These are phyloP conservation scores for Iris macrosiphon DNA, from an alignment of 106 monocot species.

Conservation along the genomic window DNA sequence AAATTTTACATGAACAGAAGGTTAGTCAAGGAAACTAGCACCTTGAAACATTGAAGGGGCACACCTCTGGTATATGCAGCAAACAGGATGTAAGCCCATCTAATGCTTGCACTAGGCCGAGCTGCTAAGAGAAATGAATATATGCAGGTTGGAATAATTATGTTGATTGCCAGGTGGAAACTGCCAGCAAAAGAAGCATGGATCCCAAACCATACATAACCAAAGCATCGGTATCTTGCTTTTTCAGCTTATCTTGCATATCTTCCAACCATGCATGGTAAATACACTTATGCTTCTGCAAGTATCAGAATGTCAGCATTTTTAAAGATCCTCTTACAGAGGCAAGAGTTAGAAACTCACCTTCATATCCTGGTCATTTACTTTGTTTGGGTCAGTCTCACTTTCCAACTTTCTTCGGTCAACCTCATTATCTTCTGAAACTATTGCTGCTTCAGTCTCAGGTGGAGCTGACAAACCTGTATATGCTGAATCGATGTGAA, in stretches of 20 bases:
- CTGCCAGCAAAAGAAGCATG: conserved; percentile 55
- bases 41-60: too few species aligned
- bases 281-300: conserved; percentile 26
- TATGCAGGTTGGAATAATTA: conserved; percentile 10
- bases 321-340: neutral
- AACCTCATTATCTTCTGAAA: conserved; percentile 3
- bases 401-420: conserved; percentile 14
- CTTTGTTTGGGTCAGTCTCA: conserved; percentile 6
- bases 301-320: conserved; percentile 4
- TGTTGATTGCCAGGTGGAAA: conserved; percentile 55
- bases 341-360: conserved; percentile 14
- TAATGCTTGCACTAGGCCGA: too few species aligned
- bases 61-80: too few species aligned
- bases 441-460: conserved; percentile 1
- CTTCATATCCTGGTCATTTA: conserved; percentile 13
- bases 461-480: conserved; percentile 13
- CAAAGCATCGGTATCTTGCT: conserved; percentile 37
- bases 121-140: neutral
- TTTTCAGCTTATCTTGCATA: conserved; percentile 32
- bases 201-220: conserved; percentile 52
- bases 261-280: conserved; percentile 44
- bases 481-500: conserved; percentile 69
- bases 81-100: too few species aligned
- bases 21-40: too few species aligned
- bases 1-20: too few species aligned